Percentiles rank a stretch among this genome's conserved stretches.
Conservation (phyloP, 2,329 filamentous ascomycete genomes). For the Xylariaceae sp. region DNA sequence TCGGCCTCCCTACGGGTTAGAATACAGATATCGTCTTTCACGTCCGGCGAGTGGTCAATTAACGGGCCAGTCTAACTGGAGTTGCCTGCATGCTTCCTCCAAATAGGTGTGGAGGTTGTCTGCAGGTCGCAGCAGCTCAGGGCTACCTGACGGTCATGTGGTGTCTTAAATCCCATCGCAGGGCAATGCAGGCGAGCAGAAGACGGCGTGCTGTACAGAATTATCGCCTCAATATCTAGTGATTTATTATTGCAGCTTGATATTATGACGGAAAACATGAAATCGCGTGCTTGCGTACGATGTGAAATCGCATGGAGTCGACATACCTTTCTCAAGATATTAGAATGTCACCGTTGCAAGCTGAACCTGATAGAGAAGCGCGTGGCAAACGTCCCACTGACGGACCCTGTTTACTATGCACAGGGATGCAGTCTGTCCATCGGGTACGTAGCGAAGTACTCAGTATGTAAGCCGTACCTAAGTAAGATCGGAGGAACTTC, state of each 20-base stretch:
- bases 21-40: background rate
- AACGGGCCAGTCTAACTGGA: slow-evolving; percentile 10
- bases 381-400: slow-evolving; percentile 16
- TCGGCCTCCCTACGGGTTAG: slow-evolving; percentile 16
- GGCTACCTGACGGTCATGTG: slow-evolving; percentile 17
- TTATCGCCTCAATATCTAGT: background rate
- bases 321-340: slow-evolving; percentile 3
- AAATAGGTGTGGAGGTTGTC: slow-evolving; percentile 7
- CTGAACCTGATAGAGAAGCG: slow-evolving; percentile 20
- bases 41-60: background rate
- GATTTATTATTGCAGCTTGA: slow-evolving; percentile 3
- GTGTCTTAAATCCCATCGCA: slow-evolving; percentile 19
- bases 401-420: slow-evolving; percentile 1
- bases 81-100: slow-evolving; percentile 8
- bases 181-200: slow-evolving; percentile 9
- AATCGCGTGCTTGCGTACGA: slow-evolving; percentile 15
- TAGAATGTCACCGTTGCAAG: slow-evolving; percentile 22
- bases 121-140: slow-evolving; percentile 20
- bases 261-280: background rate
- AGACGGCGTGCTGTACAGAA: background rate
- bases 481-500: slow-evolving; percentile 23
- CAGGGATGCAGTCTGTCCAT: slow-evolving; percentile 9
- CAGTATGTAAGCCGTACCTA: background rate
- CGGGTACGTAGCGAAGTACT: background rate
- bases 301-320: slow-evolving; percentile 8